These are phyloP conservation scores for Flaveria linearis DNA, from an alignment of 129 eudicot genomes.

Conservation along the genomic window DNA sequence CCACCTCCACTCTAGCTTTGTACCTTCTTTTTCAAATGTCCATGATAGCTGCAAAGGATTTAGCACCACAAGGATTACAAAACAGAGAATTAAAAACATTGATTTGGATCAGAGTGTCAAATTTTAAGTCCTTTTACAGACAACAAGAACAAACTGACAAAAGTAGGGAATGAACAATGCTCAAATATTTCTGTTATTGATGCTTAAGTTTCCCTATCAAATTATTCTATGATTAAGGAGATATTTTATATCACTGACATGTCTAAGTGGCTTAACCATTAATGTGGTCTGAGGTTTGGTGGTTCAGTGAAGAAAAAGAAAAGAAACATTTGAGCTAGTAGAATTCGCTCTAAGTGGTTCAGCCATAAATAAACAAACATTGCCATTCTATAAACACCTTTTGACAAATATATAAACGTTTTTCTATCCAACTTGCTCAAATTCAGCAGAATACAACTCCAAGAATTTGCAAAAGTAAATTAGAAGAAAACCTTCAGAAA, in stretches of 20 bases:
- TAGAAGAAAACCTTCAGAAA: neutral
- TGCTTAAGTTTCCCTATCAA: neutral
- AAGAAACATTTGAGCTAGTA: neutral
- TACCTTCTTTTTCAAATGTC: slow-evolving; percentile 89
- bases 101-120: neutral
- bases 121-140: neutral
- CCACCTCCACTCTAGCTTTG: slow-evolving; percentile 94
- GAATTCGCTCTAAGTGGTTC: neutral
- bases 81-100: neutral
- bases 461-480: neutral
- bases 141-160: neutral
- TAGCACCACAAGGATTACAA: slow-evolving; percentile 4
- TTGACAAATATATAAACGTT: neutral
- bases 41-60: slow-evolving; percentile 69
- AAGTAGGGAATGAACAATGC: neutral
- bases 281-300: slow-evolving; percentile 1
- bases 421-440: neutral
- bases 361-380: neutral
- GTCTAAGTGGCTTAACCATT: slow-evolving; percentile 8
- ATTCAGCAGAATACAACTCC: neutral
- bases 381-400: neutral
- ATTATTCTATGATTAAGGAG: neutral
- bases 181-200: neutral
- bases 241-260: slow-evolving; percentile 4
- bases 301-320: neutral